These are phyloP conservation scores for Acanthamoeba sp. DNA, from an alignment of 208 protist species.

Conservation along the genomic window DNA sequence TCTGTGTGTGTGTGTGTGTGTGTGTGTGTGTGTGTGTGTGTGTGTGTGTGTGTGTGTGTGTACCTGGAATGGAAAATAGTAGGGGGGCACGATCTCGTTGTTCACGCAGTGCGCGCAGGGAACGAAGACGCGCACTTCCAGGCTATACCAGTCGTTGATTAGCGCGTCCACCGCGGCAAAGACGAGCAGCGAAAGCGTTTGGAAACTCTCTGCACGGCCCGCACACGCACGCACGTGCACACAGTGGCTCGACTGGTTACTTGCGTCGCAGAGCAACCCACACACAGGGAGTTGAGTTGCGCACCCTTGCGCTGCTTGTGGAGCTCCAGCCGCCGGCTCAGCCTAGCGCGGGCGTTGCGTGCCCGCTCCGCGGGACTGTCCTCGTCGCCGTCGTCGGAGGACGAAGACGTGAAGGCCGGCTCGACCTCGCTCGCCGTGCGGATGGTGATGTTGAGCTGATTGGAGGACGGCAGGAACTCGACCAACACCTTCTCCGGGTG, in stretches of 20 bases:
- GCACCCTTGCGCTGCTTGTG: constrained; percentile 27
- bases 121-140: constrained; percentile 10
- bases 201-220: constrained; percentile 1
- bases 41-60: background rate
- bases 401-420: background rate
- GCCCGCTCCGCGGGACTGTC: background rate
- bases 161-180: constrained; percentile 61
- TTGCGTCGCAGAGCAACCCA: background rate
- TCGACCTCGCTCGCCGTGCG: background rate
- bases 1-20: background rate
- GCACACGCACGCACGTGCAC: background rate
- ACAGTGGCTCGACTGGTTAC: background rate
- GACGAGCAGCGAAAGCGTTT: constrained; percentile 19
- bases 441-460: constrained; percentile 57
- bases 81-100: constrained; percentile 1
- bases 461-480: constrained; percentile 8
- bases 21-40: background rate
- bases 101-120: constrained; percentile 49
- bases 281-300: no score
- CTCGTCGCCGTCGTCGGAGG: background rate
- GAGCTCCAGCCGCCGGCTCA: background rate
- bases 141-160: constrained; percentile 71
- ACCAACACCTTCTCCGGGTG: constrained; percentile 43
- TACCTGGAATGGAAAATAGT: constrained; percentile 16
- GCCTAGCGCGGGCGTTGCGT: background rate